Evolutionary conservation across 2,329 filamentous ascomycete species (phyloP).

Genomic region (Fusarium sp.): DNA sequence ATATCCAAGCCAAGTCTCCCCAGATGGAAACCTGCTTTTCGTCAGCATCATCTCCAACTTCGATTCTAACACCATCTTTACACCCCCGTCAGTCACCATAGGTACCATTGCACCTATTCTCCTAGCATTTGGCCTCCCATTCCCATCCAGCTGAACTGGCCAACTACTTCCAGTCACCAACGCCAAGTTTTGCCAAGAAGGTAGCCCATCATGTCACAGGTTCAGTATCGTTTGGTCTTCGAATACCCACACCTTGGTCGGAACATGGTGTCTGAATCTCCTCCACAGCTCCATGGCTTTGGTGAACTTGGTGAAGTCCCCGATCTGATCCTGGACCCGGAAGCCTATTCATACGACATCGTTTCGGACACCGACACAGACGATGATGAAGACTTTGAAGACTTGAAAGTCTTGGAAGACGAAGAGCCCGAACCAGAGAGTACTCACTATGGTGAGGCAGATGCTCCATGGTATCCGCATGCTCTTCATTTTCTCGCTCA

Average conservation of each 20-base stretch:
- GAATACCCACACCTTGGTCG: background rate
- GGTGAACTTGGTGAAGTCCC: background rate
- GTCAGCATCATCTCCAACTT: background rate
- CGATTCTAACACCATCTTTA: background rate
- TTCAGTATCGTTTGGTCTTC: background rate
- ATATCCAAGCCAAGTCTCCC: background rate
- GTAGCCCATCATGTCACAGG: background rate
- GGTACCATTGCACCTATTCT: background rate
- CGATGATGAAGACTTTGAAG: background rate
- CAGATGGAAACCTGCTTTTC: background rate
- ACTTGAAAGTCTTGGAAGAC: background rate
- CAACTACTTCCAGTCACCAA: background rate
- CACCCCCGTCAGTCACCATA: background rate
- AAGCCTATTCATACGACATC: background rate
- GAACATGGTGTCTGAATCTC: slow-evolving; percentile 3
- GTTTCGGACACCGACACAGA: background rate
- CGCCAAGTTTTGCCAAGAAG: background rate
- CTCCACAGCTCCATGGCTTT: background rate
- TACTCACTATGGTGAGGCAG: no score
- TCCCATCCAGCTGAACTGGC: background rate
- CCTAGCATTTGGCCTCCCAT: background rate
- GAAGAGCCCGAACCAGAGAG: background rate
- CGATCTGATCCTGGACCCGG: background rate
- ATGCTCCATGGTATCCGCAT: slow-evolving; percentile 7
- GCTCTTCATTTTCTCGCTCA: slow-evolving; percentile 20